These are phyloP conservation scores for Iberis pinnata DNA, from an alignment of 345 rosid genomes.

Conservation along the genomic window DNA sequence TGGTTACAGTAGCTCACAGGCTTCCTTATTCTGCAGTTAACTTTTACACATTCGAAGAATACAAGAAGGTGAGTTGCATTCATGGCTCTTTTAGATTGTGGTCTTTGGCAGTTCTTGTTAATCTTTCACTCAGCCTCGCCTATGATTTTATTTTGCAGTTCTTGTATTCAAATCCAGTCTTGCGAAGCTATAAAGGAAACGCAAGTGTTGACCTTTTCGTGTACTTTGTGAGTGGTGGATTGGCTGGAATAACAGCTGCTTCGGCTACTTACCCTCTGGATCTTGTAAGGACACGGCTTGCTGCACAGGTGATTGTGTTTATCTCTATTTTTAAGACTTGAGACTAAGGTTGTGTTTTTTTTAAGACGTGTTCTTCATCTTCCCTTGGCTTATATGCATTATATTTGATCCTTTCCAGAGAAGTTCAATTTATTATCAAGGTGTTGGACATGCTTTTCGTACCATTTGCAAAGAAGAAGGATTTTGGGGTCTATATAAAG, in stretches of 20 bases:
- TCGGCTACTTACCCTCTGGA: conserved; percentile 94
- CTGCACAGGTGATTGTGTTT: conserved; percentile 75
- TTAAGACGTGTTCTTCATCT: conserved; percentile 4
- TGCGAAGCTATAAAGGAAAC: conserved; percentile 41
- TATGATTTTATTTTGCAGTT: conserved; percentile 36
- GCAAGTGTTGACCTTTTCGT: conserved; percentile 42
- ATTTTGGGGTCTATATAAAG: conserved; percentile 71
- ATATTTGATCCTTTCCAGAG: conserved; percentile 45
- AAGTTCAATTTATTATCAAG: conserved; percentile 66
- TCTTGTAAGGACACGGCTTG: conserved; percentile 93
- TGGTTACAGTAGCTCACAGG: conserved; percentile 91
- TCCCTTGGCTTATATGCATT: not conserved
- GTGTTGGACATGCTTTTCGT: conserved; percentile 74
- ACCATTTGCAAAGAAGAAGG: conserved; percentile 88
- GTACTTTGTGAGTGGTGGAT: conserved; percentile 73
- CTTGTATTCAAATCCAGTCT: conserved; percentile 41
- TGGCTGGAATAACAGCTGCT: conserved; percentile 97
- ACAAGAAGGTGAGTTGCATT: conserved; percentile 38
- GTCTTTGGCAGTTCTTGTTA: not conserved
- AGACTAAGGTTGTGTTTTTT: too few species aligned
- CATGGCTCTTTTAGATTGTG: not conserved
- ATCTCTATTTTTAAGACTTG: not conserved
- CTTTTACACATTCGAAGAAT: conserved; percentile 75
- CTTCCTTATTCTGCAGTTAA: conserved; percentile 85
- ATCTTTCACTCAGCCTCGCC: not conserved